Base-by-base conservation (phyloP, 2,329 filamentous ascomycete species). In the Lachnellula cervina region DNA sequence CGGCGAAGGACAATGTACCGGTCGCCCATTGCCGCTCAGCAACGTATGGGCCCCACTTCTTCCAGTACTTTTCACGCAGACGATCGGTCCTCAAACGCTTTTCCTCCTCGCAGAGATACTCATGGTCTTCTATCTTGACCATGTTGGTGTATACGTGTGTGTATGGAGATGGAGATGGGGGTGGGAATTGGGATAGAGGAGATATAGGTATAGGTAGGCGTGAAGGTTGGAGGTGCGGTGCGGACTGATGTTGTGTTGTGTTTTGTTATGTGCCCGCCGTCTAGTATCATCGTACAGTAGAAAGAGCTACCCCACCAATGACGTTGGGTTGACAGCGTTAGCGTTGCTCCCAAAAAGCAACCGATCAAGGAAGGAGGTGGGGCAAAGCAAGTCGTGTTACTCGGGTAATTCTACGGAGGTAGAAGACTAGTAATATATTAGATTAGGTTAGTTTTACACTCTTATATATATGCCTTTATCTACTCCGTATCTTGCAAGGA, bases 1-100 rank as follows among this genome's bases (percentile, higher is more conserved):
- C 34, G 47, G 21, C 49, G 13, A 40, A 54, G 23, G 40, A 44
- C 17, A 55, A 21, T 38, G 44, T 82, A 88, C 89, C 91, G 64
- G 91, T 96, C 56, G 92, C 91, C 93, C 93, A 97, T 77, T 97
- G 92, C 69, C 92, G 81, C 77, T 97, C 93, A 54, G 92, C 85
- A 66, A 96, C 87, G 69, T 97, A 97, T 23, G 92, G 87, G 54
- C 93, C 93, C 91, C 92, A 97, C 84, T 88, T 90, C 83, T 97
- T 97, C 93, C 93, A 97, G 77, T 97, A 97, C 72, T 90, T 93
- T 62, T 76, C 82, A 61, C 87, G 86, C 62, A 93, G 83, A 57
- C 86, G 83, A 73, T 97, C 93, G 69, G 96, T 84, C 69, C 88
- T 87, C 65, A 97, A 81, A 49, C 94, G 87, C 73, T 88, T 88